Evolutionary conservation across 371 early-diverging fungal genomes (phyloP).

Genomic region (Mucor circinelloides): DNA sequence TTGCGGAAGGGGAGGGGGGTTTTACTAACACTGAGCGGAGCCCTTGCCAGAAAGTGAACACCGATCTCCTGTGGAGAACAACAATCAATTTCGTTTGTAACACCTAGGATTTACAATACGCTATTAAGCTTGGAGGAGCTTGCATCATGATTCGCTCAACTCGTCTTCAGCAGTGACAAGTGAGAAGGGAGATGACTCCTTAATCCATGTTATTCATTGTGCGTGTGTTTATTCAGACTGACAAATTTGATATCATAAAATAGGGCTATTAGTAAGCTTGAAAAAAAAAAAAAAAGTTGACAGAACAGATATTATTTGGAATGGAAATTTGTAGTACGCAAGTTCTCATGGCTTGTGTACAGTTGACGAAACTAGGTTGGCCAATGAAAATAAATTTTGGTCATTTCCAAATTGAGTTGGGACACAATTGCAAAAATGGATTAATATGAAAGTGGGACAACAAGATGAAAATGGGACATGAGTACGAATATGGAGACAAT

Average conservation of each 20-base stretch:
- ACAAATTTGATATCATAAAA: neutral
- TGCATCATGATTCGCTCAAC: neutral
- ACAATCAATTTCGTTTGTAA: neutral
- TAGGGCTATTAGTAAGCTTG: neutral
- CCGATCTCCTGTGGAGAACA: neutral
- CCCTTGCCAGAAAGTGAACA: conserved; percentile 3
- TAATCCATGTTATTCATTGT: too few relatives aligned
- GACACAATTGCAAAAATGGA: too few relatives aligned
- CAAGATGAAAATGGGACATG: too few relatives aligned
- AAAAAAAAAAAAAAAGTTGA: neutral
- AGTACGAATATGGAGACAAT: too few relatives aligned
- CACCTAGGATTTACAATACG: neutral
- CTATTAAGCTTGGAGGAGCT: too few relatives aligned
- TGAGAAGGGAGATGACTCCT: neutral
- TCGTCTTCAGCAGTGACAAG: neutral
- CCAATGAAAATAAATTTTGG: neutral
- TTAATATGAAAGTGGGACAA: too few relatives aligned
- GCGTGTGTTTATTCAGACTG: neutral
- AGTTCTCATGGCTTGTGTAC: neutral
- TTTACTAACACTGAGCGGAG: neutral
- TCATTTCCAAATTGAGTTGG: too few relatives aligned
- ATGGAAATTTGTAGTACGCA: neutral
- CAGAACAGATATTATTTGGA: neutral
- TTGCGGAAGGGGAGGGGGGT: neutral
- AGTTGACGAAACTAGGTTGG: neutral